phyloP scores from a whole-genome alignment of 73 alveolate species.

The Paramecium tetraurelia region DNA sequence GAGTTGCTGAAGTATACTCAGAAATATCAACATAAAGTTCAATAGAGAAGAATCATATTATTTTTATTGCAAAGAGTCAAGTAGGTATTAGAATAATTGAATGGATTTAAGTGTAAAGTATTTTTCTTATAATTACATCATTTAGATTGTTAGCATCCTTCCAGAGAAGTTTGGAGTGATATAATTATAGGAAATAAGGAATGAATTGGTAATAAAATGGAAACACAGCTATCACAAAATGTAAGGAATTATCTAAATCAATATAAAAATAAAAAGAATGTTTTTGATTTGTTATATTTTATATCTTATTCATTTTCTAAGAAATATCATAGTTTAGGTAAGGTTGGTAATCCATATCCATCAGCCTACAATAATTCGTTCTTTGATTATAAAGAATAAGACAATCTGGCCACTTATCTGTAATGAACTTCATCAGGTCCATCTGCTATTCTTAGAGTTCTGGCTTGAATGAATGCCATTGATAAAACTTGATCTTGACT shows the following conservation, averaged over 20 bases:
- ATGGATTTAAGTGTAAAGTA: neutral
- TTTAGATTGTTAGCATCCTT: neutral
- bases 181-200: neutral
- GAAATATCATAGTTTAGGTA: neutral
- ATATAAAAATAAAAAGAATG: neutral
- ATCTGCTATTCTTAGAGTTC: slow-evolving; percentile 74
- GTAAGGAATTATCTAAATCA: neutral
- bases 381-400: neutral
- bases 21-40: neutral
- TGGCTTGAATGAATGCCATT: slow-evolving; percentile 62
- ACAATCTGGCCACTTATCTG: slow-evolving; percentile 64
- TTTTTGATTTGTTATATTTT: neutral
- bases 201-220: neutral
- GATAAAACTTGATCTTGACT: slow-evolving; percentile 45
- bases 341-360: neutral
- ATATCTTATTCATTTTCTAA: slow-evolving; percentile 3
- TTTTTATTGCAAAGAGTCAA: neutral
- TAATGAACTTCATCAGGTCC: slow-evolving; percentile 82
- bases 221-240: neutral
- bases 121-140: neutral
- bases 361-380: neutral
- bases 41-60: neutral
- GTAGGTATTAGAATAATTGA: neutral
- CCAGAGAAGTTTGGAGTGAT: neutral
- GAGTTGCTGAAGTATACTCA: neutral